Evolutionary conservation across 306 rosid genomes (phyloP).

Genomic region (Gastrolobium villosum): DNA sequence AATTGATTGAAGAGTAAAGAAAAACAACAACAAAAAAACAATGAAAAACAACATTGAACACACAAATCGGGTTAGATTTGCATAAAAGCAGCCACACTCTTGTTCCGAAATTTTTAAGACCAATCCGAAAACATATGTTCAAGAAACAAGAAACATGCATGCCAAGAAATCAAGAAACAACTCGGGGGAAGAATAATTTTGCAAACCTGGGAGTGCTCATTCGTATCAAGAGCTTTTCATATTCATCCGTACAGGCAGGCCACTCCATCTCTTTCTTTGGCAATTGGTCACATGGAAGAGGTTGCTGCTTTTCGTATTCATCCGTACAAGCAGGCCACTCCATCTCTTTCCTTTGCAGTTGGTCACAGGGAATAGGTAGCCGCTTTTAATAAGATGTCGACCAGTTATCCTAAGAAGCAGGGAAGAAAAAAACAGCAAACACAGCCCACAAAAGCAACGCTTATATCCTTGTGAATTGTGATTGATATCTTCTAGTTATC

Average conservation of each 20-base stretch:
- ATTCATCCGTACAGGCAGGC: conserved; percentile 80
- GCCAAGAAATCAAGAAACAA: neutral
- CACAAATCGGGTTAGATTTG: neutral
- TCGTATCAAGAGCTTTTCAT: conserved; percentile 76
- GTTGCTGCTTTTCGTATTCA: too few relatives aligned
- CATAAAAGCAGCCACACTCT: neutral
- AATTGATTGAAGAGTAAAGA: neutral
- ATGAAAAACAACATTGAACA: neutral
- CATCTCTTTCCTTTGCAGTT: too few relatives aligned
- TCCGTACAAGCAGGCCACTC: too few relatives aligned
- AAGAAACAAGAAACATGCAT: neutral
- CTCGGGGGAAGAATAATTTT: neutral
- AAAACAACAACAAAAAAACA: neutral
- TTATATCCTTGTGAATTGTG: neutral
- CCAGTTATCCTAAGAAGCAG: conserved; percentile 32
- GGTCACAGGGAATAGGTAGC: too few relatives aligned
- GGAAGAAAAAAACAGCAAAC: neutral
- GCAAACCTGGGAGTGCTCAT: conserved; percentile 94
- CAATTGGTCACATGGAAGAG: too few relatives aligned
- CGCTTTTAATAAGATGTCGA: neutral
- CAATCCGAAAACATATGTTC: neutral
- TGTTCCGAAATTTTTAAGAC: neutral
- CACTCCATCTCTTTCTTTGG: conserved; percentile 65
- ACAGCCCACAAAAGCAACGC: neutral
- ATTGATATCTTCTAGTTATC: neutral